Base-by-base conservation (phyloP, 2,329 filamentous ascomycete genomes). In the Chaetomiaceae sp. region DNA sequence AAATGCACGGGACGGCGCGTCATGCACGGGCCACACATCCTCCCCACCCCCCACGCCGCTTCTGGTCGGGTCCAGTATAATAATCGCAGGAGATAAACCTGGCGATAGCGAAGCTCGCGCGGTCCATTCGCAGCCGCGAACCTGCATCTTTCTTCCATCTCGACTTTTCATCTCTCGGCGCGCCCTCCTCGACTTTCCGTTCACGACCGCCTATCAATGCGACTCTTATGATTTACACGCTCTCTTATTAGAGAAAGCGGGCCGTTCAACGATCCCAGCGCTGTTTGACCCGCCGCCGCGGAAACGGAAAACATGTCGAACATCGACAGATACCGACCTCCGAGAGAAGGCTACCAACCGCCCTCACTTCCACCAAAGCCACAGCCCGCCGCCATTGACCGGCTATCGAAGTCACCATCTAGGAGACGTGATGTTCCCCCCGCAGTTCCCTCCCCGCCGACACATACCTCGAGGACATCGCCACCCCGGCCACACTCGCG, bases 381-480 rank as follows among this genome's bases (percentile, higher is more conserved):
- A 66, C 56, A 58, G 62, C 62, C 69, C 67, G 50, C 60, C 3
- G 47, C 56, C n/a, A 29, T 57, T 52, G 73, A 76, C 38, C 73
- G 71, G 55, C 65, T 70, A 27, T 77, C 78, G 43, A 75, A 73
- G 64, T 81, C 79, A 37, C 77, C 78, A 25, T 64, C 72, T 11
- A 71, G 72, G 56, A 73, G 74, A 58, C 76, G 75, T 63, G 77
- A 81, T 56, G 74, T 85, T 16, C 82, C 82, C 42, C 82, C 82
- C 10, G 78, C 81, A 21, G 81, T 75, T 32, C 82, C 82, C 36
- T 83, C 82, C 14, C 82, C 82, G 53, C 82, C 82, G 3, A 75
- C 77, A 34, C 73, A 77, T 47, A 76, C 75, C 36, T 76, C 77
- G 46, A 74, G 77, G 58, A 78, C 75, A 7, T 83, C 80, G 40